Evolutionary conservation across 106 monocot species (phyloP).

Genomic region (Amphibolis antarctica): DNA sequence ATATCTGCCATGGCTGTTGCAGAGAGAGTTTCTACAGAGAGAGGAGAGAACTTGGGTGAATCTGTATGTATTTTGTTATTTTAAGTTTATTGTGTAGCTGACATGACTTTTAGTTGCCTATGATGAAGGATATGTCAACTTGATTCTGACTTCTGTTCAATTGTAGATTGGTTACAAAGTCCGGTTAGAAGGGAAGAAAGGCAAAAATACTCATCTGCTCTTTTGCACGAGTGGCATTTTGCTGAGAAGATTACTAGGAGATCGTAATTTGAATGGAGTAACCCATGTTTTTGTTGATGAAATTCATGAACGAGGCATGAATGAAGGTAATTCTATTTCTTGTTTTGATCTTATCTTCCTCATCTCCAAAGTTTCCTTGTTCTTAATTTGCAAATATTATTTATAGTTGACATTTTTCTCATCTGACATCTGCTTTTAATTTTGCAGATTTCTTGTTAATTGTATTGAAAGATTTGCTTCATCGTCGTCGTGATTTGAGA

Average conservation of each 20-base stretch:
- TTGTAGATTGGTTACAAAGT: conserved; percentile 97
- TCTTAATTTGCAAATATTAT: neutral
- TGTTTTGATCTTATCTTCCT: no score
- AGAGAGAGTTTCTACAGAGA: conserved; percentile 92
- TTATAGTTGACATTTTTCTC: neutral
- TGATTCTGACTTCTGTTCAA: conserved; percentile 13
- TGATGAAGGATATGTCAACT: neutral
- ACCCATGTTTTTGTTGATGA: conserved; percentile 99
- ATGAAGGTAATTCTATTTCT: conserved; percentile 58
- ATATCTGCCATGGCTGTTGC: conserved; percentile 98
- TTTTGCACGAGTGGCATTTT: conserved; percentile 99
- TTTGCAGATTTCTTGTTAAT: conserved; percentile 89
- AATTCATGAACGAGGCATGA: conserved; percentile 99
- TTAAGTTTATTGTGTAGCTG: conserved; percentile 2
- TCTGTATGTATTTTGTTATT: conserved; percentile 37
- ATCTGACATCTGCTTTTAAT: neutral
- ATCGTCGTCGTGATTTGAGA: conserved; percentile 78
- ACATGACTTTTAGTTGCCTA: neutral
- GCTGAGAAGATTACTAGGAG: conserved; percentile 82
- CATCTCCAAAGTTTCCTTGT: neutral
- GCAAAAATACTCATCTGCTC: conserved; percentile 97
- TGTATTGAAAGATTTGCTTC: conserved; percentile 89
- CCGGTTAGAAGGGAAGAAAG: conserved; percentile 97
- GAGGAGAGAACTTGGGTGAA: conserved; percentile 95
- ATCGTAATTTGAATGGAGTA: conserved; percentile 80